Base-by-base conservation (phyloP, 768 basidiomycete genomes). In the Pseudohyphozyma bogoriensis region DNA sequence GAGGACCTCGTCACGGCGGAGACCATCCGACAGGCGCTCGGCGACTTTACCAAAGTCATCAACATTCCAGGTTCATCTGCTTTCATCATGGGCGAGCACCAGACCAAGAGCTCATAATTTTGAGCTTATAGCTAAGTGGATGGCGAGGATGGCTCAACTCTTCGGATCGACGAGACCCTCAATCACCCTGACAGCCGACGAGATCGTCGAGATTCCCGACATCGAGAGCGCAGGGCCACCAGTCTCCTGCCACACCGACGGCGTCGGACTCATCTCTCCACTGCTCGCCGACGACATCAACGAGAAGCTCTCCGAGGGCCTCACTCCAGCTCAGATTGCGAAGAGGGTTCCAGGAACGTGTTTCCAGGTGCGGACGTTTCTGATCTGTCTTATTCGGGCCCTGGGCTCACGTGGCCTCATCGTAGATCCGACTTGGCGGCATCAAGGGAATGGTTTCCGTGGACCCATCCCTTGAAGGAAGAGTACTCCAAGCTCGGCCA, bases 111-210 rank as follows among this genome's bases (percentile, higher is more conserved):
- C 26, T 35, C 18, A 12, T 24, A 5, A 45, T 2, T 15, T 12
- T 26, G 15, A 12, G 4, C 1, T 45, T 9, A 3, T 2, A 26
- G n/a, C n/a, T n/a, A n/a, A 51, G 53, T 84, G 81, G 67, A 89
- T 87, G 9, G 89, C 89, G 18, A 81, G 89, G 24, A 75, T 90
- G 59, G 83, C 85, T 10, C 88, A 88, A 73, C 85, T 86, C 0
- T 89, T 91, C 68, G 86, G 86, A 0, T 83, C 85, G 3, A 90
- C 89, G 2, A 83, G 86, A 62, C 80, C 83, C 0, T 85, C 86
- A 0, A 81, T 88, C n/a, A 72, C 70, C 26, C 81, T 90, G 53
- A 58, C 63, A 11, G 72, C 72, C 3, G 62, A 77, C 44, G 78
- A 89, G 66, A 88, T 87, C 82, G 78, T 81, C 53, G 74, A 78